A percentile compares a stretch with the other conserved stretches of the same genome.
Evolutionary conservation across 306 rosid genomes (phyloP).

Genomic region (Trifolium subterraneum): DNA sequence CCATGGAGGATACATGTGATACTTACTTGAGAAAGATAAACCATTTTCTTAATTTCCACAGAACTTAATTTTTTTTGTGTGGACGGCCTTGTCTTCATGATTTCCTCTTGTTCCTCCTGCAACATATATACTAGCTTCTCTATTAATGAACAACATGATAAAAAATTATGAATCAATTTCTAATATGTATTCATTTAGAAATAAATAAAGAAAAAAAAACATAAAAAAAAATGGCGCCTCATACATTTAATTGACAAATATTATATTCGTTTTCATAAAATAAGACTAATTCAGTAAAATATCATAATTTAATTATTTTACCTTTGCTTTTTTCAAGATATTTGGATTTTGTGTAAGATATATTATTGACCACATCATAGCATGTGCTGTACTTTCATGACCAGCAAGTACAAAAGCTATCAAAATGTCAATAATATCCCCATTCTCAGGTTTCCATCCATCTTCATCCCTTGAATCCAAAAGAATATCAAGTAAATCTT

Average conservation of each 20-base stretch:
- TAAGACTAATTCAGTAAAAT: not conserved
- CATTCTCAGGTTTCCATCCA: conserved; percentile 45
- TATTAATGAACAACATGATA: not conserved
- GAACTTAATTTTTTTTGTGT: conserved; percentile 40
- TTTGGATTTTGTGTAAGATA: conserved; percentile 22
- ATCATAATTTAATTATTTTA: not conserved
- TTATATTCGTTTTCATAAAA: no score
- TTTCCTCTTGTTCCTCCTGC: conserved; percentile 60
- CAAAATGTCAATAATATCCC: conserved; percentile 54
- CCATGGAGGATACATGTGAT: not conserved
- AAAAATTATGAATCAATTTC: no score
- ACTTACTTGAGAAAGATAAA: conserved; percentile 54
- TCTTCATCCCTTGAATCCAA: conserved; percentile 14
- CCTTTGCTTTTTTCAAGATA: conserved; percentile 2
- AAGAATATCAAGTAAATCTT: conserved; percentile 18
- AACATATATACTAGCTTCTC: not conserved
- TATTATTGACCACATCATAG: conserved; percentile 2
- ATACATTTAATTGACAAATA: no score
- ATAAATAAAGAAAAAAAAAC: no score
- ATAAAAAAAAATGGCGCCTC: no score
- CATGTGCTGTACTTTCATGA: conserved; percentile 9
- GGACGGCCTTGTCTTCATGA: conserved; percentile 41
- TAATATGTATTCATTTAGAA: no score
- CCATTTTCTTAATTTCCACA: conserved; percentile 56
- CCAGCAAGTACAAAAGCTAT: conserved; percentile 22